phyloP scores from a whole-genome alignment of 176 grass and related monocot genomes.

The Poa annua region DNA sequence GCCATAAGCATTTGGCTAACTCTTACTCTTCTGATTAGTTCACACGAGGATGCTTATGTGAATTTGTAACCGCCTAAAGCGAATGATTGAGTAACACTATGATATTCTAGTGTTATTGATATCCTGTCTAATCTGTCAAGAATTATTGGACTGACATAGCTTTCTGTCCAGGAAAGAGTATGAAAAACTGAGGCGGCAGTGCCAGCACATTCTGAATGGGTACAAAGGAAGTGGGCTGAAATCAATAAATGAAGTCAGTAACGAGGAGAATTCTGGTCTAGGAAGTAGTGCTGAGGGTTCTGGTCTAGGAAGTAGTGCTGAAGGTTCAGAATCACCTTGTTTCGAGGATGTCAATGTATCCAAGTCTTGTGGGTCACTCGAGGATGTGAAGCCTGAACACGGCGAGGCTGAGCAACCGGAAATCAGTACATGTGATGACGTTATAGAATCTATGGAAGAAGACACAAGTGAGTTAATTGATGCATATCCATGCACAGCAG shows the following conservation, averaged over 20 bases:
- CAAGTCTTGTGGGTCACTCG: conserved; percentile 40
- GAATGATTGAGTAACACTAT: background rate
- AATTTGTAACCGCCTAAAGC: conserved; percentile 26
- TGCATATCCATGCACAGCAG: conserved; percentile 59
- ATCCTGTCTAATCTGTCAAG: background rate
- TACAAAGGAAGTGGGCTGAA: conserved; percentile 69
- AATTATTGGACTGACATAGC: conserved; percentile 18
- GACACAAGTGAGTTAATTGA: conserved; percentile 42
- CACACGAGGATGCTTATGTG: background rate
- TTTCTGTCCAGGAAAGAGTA: conserved; percentile 86
- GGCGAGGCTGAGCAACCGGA: conserved; percentile 49
- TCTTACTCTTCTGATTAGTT: conserved; percentile 23
- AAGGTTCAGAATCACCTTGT: conserved; percentile 66
- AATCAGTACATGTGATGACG: conserved; percentile 17
- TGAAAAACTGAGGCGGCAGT: conserved; percentile 86
- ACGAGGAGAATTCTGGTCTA: conserved; percentile 56
- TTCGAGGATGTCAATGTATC: conserved; percentile 53
- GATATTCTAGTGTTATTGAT: conserved; percentile 6
- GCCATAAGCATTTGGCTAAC: background rate
- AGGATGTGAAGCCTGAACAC: conserved; percentile 54
- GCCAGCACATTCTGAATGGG: conserved; percentile 62
- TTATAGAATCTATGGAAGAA: conserved; percentile 47
- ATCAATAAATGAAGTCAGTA: conserved; percentile 61
- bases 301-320: conserved; percentile 52
- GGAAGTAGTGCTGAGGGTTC: conserved; percentile 51